Evolutionary conservation across 23 red algal species (phyloP), one percentile per base, ranked within the genome.

Genomic region (Gracilariopsis chorda): DNA sequence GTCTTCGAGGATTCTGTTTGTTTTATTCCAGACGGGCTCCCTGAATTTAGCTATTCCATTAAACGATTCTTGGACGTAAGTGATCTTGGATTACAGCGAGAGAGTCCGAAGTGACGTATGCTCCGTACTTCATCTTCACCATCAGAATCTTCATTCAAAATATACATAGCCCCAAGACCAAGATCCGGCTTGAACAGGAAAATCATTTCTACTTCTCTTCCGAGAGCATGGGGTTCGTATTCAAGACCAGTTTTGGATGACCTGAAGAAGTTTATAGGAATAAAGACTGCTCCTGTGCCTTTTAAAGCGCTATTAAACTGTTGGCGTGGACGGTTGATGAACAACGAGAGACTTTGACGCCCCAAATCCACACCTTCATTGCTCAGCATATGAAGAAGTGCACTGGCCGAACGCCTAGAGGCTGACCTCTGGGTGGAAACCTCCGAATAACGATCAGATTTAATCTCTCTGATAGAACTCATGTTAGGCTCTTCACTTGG

Each of bases 101-200:
- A 88, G 3, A 67, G 21, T 37, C 36, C 17, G 37, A 80, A 80
- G 37, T 73, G 36, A 42, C 67, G 46, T 1, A 60, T 80, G 49
- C 76, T 56, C 25, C 76, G 76, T 39, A 80, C 51, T 37, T 59
- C 67, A 49, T 67, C 60, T 74, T 76, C 65, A 7, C 28, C 61
- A 25, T 76, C 68, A 41, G 39, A 46, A 23, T 20, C 48, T 36
- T 88, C 51, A 40, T 75, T 49, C 58, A 91, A 45, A 28, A 91
- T 91, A 45, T 91, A 62, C 88, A 91, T 91, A 7, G 88, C 88
- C 14, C 88, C 88, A 51, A 91, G 88, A 49, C 88, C 88, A 36
- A 82, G 37, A 43, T 62, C 42, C 7, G 56, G 46, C 30, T 91
- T 82, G 58, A 91, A 91, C 11, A 75, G 88, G 48, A 81, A 91